Conservation (phyloP, 371 early-diverging fungal genomes). For the Circinella minor region DNA sequence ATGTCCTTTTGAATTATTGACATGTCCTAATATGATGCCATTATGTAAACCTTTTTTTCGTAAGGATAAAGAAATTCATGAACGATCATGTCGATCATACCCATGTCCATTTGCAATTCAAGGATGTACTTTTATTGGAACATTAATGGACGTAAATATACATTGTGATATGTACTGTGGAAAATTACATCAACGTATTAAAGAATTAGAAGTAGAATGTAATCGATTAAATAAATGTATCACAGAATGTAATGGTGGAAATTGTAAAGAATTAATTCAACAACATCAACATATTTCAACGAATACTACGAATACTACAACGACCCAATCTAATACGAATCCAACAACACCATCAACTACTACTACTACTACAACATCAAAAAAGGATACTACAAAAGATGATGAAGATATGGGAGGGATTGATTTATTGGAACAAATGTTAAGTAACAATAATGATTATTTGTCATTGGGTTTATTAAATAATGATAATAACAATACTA, state of each 20-base stretch:
- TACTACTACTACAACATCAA: not conserved
- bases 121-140: constrained; percentile 50
- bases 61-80: constrained; percentile 38
- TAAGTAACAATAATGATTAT: constrained; percentile 28
- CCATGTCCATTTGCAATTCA: constrained; percentile 38
- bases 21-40: constrained; percentile 47
- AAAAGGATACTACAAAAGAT: not conserved
- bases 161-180: constrained; percentile 51
- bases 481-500: not conserved
- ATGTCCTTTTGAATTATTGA: constrained; percentile 41
- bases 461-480: constrained; percentile 22
- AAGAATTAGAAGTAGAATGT: constrained; percentile 40
- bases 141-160: constrained; percentile 28
- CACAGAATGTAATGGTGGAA: constrained; percentile 5
- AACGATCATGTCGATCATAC: constrained; percentile 45
- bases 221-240: constrained; percentile 30
- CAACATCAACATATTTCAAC: not conserved
- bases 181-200: constrained; percentile 37
- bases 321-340: too few relatives aligned
- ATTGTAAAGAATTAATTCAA: not conserved
- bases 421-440: constrained; percentile 41
- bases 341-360: not conserved
- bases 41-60: constrained; percentile 45
- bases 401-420: constrained; percentile 33
- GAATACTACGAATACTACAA: too few relatives aligned